Base-by-base conservation (phyloP, 2,329 filamentous ascomycete species). In the Teratosphaeria nubilosa region DNA sequence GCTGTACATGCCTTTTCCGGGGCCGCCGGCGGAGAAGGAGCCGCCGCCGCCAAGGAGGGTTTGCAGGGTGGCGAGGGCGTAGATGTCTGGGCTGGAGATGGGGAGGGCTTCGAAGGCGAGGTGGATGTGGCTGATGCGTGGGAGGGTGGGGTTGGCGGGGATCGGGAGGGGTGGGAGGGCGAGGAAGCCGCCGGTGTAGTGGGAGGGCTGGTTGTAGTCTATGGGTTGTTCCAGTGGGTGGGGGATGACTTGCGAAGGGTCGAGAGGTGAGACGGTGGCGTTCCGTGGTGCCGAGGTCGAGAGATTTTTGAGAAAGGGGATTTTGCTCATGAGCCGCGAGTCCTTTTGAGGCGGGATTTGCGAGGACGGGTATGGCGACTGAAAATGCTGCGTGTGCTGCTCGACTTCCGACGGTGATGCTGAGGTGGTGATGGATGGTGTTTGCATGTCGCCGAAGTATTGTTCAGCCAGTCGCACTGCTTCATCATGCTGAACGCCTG, bases 1-100 rank as follows among this genome's bases (percentile, higher is more conserved):
- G 41, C 90, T 95, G 80, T 97, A 97, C 94, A 99, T 99, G 73
- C 94, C 94, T 78, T 99, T 99, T 56, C 94, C 94, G 4, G 94
- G 94, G 0, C 94, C 94, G 67, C 94, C 94, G 56, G 94, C 94
- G 16, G 90, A 95, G 78, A 99, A 99, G 58, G 91, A 96, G 25
- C 94, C 94, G 54, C 94, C 94, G 53, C 94, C 94, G 59, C 94
- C 94, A 34, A 99, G 88, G 10, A 99, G 86, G 1, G 91, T 97
- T 75, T 97, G 95, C 1, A 99, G 81, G 0, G 92, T 96, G 6
- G 94, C 94, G 51, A 97, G 85, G 20, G 94, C 91, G 76, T 97
- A 99, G 68, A 99, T 96, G 72, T 97, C 92, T 13, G 90, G 85
- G 2, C 88, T 92, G 24, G 84, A 86, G 69, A 99, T 94, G 56